These are phyloP conservation scores for Crithidia sp. DNA, from an alignment of 208 protist species.

Conservation along the genomic window DNA sequence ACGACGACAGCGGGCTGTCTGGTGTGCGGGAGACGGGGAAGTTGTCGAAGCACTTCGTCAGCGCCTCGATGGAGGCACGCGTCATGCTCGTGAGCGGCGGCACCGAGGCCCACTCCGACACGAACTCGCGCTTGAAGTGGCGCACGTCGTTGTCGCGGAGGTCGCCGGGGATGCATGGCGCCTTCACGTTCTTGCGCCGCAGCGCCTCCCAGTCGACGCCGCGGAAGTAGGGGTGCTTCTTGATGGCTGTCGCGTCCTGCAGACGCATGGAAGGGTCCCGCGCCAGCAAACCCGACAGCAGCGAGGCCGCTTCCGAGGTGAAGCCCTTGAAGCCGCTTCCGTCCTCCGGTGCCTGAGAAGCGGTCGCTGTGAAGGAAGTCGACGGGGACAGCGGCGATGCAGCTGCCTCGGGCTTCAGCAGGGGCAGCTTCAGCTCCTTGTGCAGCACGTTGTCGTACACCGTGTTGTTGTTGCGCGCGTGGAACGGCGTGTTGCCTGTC, in stretches of 20 bases:
- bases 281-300: conserved; percentile 67
- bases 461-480: conserved; percentile 83
- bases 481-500: conserved; percentile 90
- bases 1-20: not conserved
- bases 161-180: conserved; percentile 45
- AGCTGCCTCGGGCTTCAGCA: conserved; percentile 9
- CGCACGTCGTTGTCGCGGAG: conserved; percentile 61
- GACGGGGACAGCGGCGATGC: not conserved
- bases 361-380: not conserved
- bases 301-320: conserved; percentile 55
- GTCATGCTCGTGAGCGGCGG: conserved; percentile 44
- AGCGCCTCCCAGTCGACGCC: conserved; percentile 75
- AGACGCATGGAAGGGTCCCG: conserved; percentile 54
- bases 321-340: conserved; percentile 37
- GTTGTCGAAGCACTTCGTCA: conserved; percentile 68
- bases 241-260: conserved; percentile 44
- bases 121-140: conserved; percentile 82
- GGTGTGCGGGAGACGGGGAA: conserved; percentile 45
- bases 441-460: conserved; percentile 82
- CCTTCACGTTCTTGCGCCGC: conserved; percentile 40
- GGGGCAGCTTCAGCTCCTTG: conserved; percentile 48
- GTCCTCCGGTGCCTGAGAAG: not conserved
- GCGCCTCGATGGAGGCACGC: conserved; percentile 56
- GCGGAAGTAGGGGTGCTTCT: conserved; percentile 75
- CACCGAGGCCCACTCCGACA: conserved; percentile 79